Percentiles rank a stretch among this genome's conserved stretches.
These are phyloP conservation scores for Penicillium lividum DNA, from an alignment of 495 filamentous ascomycete species.

Conservation along the genomic window DNA sequence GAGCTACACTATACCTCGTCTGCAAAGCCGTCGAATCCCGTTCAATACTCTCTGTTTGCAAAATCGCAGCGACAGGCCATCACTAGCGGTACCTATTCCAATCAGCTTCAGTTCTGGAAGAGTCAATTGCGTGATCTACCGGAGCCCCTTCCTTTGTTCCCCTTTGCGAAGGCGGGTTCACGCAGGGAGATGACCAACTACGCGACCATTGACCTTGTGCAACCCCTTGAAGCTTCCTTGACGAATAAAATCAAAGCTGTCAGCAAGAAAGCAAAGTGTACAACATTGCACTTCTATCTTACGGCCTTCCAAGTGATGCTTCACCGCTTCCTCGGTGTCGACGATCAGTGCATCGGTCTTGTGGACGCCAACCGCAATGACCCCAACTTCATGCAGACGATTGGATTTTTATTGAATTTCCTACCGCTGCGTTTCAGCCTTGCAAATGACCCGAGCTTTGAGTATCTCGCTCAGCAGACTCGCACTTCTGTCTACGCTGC, in stretches of 20 bases:
- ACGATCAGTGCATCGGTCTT: conserved; percentile 43
- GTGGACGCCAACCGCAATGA: conserved; percentile 38
- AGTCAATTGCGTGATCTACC: conserved; percentile 19
- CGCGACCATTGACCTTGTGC: conserved; percentile 2
- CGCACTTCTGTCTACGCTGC: too few relatives aligned
- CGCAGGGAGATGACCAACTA: neutral
- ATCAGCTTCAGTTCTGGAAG: conserved; percentile 32
- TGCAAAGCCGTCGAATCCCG: neutral
- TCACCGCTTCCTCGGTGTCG: conserved; percentile 11
- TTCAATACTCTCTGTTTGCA: conserved; percentile 4
- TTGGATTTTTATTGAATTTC: conserved; percentile 52
- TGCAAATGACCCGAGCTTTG: too few relatives aligned
- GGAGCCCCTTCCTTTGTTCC: conserved; percentile 28
- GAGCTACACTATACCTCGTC: conserved; percentile 30
- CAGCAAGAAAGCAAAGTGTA: too few relatives aligned
- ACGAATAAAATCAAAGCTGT: conserved; percentile 4
- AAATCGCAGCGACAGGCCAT: conserved; percentile 4
- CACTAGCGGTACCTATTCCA: conserved; percentile 11
- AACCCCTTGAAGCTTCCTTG: neutral
- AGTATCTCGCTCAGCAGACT: too few relatives aligned
- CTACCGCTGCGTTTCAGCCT: conserved; percentile 42
- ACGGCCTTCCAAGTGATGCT: conserved; percentile 27
- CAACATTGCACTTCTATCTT: conserved; percentile 38
- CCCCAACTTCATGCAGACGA: conserved; percentile 15
- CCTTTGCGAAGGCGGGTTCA: conserved; percentile 13